phyloP scores from a whole-genome alignment of 73 alveolate genomes.

The Tetrahymena elliotti region DNA sequence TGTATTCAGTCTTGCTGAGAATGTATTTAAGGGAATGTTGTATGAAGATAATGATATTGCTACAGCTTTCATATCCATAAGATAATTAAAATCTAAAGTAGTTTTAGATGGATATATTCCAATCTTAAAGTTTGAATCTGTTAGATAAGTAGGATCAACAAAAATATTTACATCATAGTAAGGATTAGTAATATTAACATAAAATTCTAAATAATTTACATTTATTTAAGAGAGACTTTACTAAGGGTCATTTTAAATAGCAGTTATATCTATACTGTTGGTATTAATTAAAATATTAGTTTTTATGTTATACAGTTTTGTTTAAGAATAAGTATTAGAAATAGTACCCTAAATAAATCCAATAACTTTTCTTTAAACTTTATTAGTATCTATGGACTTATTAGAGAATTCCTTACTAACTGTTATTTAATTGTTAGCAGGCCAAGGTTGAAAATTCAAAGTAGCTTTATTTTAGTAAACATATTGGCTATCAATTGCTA shows the following conservation, averaged over 20 bases:
- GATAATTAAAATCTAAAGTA: background rate
- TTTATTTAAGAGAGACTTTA: background rate
- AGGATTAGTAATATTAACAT: background rate
- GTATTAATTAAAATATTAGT: background rate
- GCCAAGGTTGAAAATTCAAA: background rate
- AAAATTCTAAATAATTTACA: background rate
- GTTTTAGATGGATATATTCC: background rate
- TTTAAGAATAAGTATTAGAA: background rate
- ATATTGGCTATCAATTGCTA: background rate
- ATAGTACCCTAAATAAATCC: background rate
- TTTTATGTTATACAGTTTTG: background rate
- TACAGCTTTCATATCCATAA: background rate
- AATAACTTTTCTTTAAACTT: background rate
- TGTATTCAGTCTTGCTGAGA: background rate
- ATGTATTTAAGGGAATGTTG: background rate
- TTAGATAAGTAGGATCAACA: background rate
- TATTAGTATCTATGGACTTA: background rate
- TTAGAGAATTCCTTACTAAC: background rate
- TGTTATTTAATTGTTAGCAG: background rate
- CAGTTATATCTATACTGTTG: background rate
- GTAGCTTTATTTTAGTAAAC: background rate
- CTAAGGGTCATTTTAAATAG: background rate
- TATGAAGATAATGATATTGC: background rate
- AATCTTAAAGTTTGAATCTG: background rate
- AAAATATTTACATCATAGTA: background rate